Base-by-base conservation (phyloP, 2,329 filamentous ascomycete species). In the Penicillium sp. region DNA sequence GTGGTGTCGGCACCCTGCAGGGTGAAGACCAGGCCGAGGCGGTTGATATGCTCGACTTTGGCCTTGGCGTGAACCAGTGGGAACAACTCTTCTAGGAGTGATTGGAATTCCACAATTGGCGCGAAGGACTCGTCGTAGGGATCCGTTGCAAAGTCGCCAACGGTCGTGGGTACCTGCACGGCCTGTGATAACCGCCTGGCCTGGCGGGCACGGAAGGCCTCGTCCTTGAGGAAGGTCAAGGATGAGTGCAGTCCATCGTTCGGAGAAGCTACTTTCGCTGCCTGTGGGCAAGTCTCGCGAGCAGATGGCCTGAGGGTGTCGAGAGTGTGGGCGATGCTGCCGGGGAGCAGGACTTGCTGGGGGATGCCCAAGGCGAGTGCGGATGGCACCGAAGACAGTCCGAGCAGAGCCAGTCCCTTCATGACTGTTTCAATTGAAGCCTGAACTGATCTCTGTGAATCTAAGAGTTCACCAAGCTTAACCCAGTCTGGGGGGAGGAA, bases 1-100 rank as follows among this genome's bases (percentile, higher is more conserved):
- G 75, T 75, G 2, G 76, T 62, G 54, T 87, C 78, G 6, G 76
- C 78, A 18, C 86, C 86, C 5, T 81, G 67, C 60, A 87, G 78
- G 0, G 85, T 87, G 71, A 83, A 88, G 31, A 89, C 74, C 2
- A 89, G 75, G 13, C 86, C 87, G 41, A 87, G 82, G 0, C 81
- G 85, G 67, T 89, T 89, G 57, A 89, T 77, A 47, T 83, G 85
- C 58, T 86, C 83, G 9, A 83, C 65, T 36, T 67, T 70, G 56
- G 79, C 78, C 27, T 75, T 71, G 39, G 77, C 67, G 60, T 75
- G 73, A 10, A 83, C 74, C 2, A 78, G 68, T 0, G 85, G 85
- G 61, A 85, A 88, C 0, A 81, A 78, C 56, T 75, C 65, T 56
- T 79, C 66, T 35, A 88, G 72, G 36, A 82, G 81, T 7, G 69